phyloP scores from a whole-genome alignment of 495 filamentous ascomycete species.

The Penicillium flavigenum region DNA sequence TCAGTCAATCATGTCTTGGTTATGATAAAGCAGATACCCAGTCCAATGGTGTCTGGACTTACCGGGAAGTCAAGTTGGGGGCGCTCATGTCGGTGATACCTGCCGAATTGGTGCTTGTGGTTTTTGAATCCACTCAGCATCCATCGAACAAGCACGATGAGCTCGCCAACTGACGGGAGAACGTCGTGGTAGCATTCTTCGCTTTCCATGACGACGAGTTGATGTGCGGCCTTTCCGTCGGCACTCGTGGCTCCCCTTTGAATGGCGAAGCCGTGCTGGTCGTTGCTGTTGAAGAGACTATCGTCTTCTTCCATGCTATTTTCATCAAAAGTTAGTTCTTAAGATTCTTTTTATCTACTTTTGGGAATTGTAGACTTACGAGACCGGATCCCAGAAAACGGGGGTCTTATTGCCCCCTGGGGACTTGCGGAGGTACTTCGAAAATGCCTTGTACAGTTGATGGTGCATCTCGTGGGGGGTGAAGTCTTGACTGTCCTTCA shows the following conservation, averaged over 20 bases:
- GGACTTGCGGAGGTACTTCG: constrained; percentile 6
- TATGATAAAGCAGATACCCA: too few species aligned
- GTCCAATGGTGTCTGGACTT: neutral
- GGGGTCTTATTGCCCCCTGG: neutral
- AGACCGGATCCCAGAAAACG: neutral
- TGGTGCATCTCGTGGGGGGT: neutral
- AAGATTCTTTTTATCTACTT: neutral
- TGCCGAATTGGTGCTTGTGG: neutral
- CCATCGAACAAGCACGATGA: constrained; percentile 11
- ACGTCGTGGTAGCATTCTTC: neutral
- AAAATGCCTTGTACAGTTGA: neutral
- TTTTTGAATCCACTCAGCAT: constrained; percentile 1
- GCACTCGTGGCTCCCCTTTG: neutral
- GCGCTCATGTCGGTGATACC: neutral
- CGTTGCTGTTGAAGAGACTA: constrained; percentile 6
- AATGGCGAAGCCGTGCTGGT: constrained; percentile 6
- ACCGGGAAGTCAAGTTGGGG: constrained; percentile 10
- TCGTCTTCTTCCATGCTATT: neutral
- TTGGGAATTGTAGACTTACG: neutral
- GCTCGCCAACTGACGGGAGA: constrained; percentile 3
- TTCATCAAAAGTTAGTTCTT: neutral
- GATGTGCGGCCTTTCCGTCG: neutral
- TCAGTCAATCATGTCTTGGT: neutral
- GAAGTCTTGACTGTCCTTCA: neutral
- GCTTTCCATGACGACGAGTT: constrained; percentile 6